Conservation (phyloP, 257 asterid genomes). For the Scutellaria galericulata region DNA sequence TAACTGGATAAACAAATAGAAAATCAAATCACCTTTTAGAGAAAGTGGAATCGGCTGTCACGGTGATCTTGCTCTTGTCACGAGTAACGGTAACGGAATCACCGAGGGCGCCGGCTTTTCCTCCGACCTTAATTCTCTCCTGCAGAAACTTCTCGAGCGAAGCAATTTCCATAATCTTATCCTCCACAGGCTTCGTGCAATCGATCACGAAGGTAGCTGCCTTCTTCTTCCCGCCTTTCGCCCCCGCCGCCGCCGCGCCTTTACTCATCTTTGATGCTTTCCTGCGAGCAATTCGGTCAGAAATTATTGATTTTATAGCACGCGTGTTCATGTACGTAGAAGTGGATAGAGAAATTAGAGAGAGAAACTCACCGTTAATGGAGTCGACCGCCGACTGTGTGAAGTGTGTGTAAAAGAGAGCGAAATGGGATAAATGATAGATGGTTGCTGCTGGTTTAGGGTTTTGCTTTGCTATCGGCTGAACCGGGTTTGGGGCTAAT, state of each 20-base stretch:
- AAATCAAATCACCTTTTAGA: slow-evolving; percentile 52
- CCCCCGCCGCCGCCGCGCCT: slow-evolving; percentile 53
- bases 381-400: slow-evolving; percentile 36
- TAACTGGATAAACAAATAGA: background rate
- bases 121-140: slow-evolving; percentile 73
- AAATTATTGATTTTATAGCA: background rate
- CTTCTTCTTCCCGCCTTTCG: slow-evolving; percentile 75
- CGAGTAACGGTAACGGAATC: slow-evolving; percentile 60
- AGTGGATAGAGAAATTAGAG: background rate
- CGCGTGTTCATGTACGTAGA: no score
- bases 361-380: slow-evolving; percentile 27
- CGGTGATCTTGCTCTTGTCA: slow-evolving; percentile 63
- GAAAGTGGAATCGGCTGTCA: slow-evolving; percentile 53
- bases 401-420: slow-evolving; percentile 3
- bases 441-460: slow-evolving; percentile 33
- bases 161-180: slow-evolving; percentile 68
- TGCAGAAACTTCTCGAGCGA: slow-evolving; percentile 69
- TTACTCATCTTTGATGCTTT: slow-evolving; percentile 59
- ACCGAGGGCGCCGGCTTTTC: slow-evolving; percentile 69
- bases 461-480: slow-evolving; percentile 30
- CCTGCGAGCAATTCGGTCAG: slow-evolving; percentile 36
- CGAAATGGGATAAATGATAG: slow-evolving; percentile 17
- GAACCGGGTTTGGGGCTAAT: slow-evolving; percentile 30
- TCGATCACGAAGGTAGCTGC: slow-evolving; percentile 57
- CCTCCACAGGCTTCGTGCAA: slow-evolving; percentile 70